phyloP scores from a whole-genome alignment of 2,329 filamentous ascomycete species.

The Cercospora zeae-maydis region DNA sequence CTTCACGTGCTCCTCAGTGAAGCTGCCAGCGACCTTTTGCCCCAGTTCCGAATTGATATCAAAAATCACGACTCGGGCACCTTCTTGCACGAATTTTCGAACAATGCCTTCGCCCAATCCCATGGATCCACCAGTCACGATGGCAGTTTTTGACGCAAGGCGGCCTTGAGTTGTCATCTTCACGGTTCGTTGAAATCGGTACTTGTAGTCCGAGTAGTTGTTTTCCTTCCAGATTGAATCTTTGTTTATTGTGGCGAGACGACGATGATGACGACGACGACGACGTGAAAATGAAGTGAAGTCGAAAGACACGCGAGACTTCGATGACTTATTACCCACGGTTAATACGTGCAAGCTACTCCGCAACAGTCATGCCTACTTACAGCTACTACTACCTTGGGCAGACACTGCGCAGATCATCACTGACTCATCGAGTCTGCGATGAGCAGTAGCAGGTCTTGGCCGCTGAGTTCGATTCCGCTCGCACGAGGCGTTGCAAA shows the following conservation, averaged over 20 bases:
- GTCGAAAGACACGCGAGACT: too few species aligned
- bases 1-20: neutral
- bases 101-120: conserved; percentile 36
- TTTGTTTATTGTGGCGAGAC: too few species aligned
- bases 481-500: neutral
- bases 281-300: too few species aligned
- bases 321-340: too few species aligned
- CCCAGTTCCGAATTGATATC: conserved; percentile 26
- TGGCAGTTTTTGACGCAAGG: conserved; percentile 23
- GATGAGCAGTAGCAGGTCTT: neutral
- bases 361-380: too few species aligned
- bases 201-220: too few species aligned
- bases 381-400: too few species aligned
- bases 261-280: too few species aligned
- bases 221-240: too few species aligned
- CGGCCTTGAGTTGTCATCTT: conserved; percentile 8
- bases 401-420: too few species aligned
- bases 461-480: neutral
- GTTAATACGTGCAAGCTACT: too few species aligned
- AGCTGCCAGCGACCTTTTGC: conserved; percentile 10
- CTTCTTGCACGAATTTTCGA: conserved; percentile 30
- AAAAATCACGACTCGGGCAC: conserved; percentile 31
- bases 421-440: too few species aligned
- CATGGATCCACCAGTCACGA: conserved; percentile 32
- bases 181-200: neutral